A percentile compares a stretch with the other conserved stretches of the same genome.
phyloP scores from a whole-genome alignment of 2,329 filamentous ascomycete species.

The Grosmannia clavigera region DNA sequence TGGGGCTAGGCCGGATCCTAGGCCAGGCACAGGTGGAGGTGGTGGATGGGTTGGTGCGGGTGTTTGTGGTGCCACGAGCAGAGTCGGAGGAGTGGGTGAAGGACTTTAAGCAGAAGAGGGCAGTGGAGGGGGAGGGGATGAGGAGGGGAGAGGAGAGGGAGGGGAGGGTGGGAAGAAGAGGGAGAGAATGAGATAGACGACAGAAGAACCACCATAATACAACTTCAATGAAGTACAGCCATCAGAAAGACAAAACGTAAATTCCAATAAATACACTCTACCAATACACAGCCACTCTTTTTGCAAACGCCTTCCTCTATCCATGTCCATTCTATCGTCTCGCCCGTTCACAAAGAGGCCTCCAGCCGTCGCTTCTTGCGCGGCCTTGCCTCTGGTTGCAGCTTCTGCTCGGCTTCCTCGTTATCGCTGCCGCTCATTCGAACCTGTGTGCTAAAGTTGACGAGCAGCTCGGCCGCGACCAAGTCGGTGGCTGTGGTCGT shows the following conservation, averaged over 20 bases:
- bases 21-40: conserved; percentile 65
- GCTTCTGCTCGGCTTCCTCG: neutral
- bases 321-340: neutral
- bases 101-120: conserved; percentile 70
- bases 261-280: no score
- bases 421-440: neutral
- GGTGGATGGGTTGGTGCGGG: conserved; percentile 69
- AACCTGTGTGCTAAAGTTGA: conserved; percentile 2
- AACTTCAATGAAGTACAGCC: no score
- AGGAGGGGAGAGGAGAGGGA: neutral
- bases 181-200: neutral
- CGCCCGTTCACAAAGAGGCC: neutral
- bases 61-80: conserved; percentile 67
- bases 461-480: conserved; percentile 6
- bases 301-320: no score
- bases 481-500: neutral
- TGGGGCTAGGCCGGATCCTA: conserved; percentile 63
- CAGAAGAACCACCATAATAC: no score
- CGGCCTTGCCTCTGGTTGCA: neutral
- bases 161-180: neutral
- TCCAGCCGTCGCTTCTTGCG: conserved; percentile 2
- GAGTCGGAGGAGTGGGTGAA: conserved; percentile 65
- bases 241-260: no score
- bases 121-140: conserved; percentile 26
- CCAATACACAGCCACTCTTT: no score